Base-by-base conservation (phyloP, 768 basidiomycete species). In the Kwoniella pini region DNA sequence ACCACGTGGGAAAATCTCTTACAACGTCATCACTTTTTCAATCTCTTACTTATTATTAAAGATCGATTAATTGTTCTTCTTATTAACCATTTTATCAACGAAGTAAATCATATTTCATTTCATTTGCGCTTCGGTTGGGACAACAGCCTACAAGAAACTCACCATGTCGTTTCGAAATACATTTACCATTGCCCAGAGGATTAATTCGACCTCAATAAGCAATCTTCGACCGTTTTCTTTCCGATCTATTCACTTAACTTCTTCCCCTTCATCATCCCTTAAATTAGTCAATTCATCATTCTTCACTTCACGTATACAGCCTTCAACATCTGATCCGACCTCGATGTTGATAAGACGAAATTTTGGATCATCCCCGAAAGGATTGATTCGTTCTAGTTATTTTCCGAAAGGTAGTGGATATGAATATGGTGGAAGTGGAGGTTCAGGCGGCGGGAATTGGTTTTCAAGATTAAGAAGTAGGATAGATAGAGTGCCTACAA, bases 401-500 rank as follows among this genome's bases (percentile, higher is more conserved):
- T 70, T 67, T 36, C 68, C 71, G 12, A 60, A 54, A 57, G 64
- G 62, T 12, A 57, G 65, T 19, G 69, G 69, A 10, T 53, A 61
- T 15, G 50, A 60, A n/a, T 53, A 58, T n/a, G 46, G 53, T 17
- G 51, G 51, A 21, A 38, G 51, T 22, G 65, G 69, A 28, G 33
- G 54, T 4, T 15, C 7, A 7, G 42, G 39, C 17, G 57, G 58
- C 0, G 55, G 55, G 2, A 45, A 44, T 36, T 70, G 72, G 68
- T 71, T 53, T 33, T 36, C 38, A 3, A 52, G 58, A 13, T 54
- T 72, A 15, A 51, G 65, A 28, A 48, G 63, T 13, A 45, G 71
- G 54, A 65, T 77, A n/a, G 71, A 77, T 62, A 43, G 64, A 19
- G 28, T 74, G 22, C 69, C 69, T 9, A 63, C 63, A 7, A 72